Conservation (phyloP, 2,329 filamentous ascomycete genomes). For the Westerdykella sp. region DNA sequence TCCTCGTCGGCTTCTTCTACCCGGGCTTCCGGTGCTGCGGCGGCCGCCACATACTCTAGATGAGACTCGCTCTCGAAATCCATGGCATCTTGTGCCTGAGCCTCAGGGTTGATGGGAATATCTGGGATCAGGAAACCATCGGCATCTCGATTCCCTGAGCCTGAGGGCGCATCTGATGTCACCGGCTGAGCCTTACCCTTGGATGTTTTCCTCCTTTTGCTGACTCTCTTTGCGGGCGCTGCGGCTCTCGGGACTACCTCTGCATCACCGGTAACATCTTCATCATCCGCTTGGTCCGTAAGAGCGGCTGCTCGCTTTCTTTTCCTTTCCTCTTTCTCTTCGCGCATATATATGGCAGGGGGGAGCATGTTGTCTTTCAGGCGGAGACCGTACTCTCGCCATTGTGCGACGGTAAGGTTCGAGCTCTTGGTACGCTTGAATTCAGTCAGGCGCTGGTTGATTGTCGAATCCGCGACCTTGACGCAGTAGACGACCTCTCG, state of each 20-base stretch:
- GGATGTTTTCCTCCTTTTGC: slow-evolving; percentile 21
- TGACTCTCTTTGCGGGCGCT: slow-evolving; percentile 7
- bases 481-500: slow-evolving; percentile 97
- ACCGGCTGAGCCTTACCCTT: slow-evolving; percentile 9
- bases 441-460: slow-evolving; percentile 84
- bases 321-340: slow-evolving; percentile 42
- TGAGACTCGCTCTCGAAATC: background rate
- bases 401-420: slow-evolving; percentile 79
- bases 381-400: slow-evolving; percentile 60
- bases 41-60: background rate
- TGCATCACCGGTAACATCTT: slow-evolving; percentile 5
- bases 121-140: slow-evolving; percentile 40
- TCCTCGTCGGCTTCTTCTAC: slow-evolving; percentile 14
- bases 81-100: background rate
- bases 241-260: slow-evolving; percentile 8
- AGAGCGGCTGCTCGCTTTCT: slow-evolving; percentile 13
- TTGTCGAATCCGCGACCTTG: slow-evolving; percentile 90
- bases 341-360: slow-evolving; percentile 69
- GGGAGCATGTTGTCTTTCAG: slow-evolving; percentile 62
- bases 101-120: slow-evolving; percentile 14
- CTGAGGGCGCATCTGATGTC: slow-evolving; percentile 1
- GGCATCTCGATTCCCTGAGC: slow-evolving; percentile 29
- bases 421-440: slow-evolving; percentile 84
- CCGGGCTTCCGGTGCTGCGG: background rate
- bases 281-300: slow-evolving; percentile 9